These are phyloP conservation scores for Rhynchosporium graminicola DNA, from an alignment of 2,329 filamentous ascomycete genomes.

Conservation along the genomic window DNA sequence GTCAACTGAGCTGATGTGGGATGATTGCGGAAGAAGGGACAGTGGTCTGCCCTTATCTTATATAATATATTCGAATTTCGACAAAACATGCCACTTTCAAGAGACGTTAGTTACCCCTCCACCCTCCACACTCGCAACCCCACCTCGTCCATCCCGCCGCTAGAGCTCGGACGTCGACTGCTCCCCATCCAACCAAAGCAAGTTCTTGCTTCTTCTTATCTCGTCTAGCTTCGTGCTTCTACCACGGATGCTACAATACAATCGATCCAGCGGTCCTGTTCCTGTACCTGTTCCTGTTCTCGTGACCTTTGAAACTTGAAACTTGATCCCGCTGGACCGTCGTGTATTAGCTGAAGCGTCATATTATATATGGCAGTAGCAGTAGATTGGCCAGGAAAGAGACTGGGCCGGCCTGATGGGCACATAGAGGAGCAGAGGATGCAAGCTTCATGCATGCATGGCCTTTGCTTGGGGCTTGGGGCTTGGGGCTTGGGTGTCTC, in stretches of 20 bases:
- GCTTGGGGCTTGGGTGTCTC: background rate
- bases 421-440: slow-evolving; percentile 14
- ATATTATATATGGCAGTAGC: no score
- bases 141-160: slow-evolving; percentile 26
- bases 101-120: slow-evolving; percentile 19
- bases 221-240: slow-evolving; percentile 12
- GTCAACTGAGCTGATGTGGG: slow-evolving; percentile 18
- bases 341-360: slow-evolving; percentile 13
- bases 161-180: slow-evolving; percentile 12
- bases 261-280: background rate
- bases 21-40: slow-evolving; percentile 6
- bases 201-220: slow-evolving; percentile 9
- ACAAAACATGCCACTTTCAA: slow-evolving; percentile 26
- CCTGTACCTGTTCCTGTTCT: slow-evolving; percentile 1
- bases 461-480: background rate
- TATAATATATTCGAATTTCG: slow-evolving; percentile 17
- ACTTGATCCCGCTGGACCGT: slow-evolving; percentile 23
- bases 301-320: slow-evolving; percentile 18
- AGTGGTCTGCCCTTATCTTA: background rate
- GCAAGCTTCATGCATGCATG: slow-evolving; percentile 7
- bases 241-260: background rate
- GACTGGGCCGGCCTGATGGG: slow-evolving; percentile 17
- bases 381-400: slow-evolving; percentile 1
- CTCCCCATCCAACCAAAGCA: slow-evolving; percentile 3
- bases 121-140: slow-evolving; percentile 18